phyloP scores from a whole-genome alignment of 768 basidiomycete species.

The Boletales sp. region DNA sequence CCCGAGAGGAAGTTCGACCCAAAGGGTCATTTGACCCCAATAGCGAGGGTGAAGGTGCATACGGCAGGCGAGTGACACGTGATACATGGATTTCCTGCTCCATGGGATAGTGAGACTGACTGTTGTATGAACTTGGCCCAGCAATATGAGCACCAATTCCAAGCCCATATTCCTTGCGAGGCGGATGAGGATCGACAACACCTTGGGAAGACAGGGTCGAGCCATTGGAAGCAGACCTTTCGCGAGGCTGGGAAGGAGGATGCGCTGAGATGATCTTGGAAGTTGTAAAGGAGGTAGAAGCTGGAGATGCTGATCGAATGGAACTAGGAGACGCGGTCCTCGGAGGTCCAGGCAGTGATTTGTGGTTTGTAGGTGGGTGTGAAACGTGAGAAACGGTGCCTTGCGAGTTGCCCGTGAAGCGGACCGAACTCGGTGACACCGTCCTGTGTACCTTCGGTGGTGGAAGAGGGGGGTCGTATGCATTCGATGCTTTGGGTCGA shows the following conservation, averaged over 20 bases:
- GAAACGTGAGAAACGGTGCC: conserved; percentile 7
- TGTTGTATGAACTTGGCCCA: conserved; percentile 15
- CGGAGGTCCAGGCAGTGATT: conserved; percentile 14
- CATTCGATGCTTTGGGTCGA: conserved; percentile 64
- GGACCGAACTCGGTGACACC: conserved; percentile 24
- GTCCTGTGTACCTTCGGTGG: conserved; percentile 37
- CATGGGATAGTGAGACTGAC: conserved; percentile 14
- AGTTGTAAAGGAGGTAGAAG: conserved; percentile 38
- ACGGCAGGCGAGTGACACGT: conserved; percentile 47
- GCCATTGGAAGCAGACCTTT: conserved; percentile 44
- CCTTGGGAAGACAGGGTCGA: conserved; percentile 37
- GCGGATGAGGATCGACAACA: conserved; percentile 11
- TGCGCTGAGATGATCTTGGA: conserved; percentile 19
- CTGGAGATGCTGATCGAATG: conserved; percentile 21
- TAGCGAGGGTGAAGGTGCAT: conserved; percentile 83
- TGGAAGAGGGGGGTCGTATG: conserved; percentile 75
- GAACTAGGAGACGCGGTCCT: conserved; percentile 32
- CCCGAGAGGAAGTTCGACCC: conserved; percentile 64
- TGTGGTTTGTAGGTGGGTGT: conserved; percentile 9
- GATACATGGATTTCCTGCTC: conserved; percentile 28
- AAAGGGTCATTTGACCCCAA: conserved; percentile 81
- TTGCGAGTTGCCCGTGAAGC: conserved; percentile 17
- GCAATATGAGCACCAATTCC: conserved; percentile 15
- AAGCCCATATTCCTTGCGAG: conserved; percentile 29
- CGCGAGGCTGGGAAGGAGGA: conserved; percentile 23